Evolutionary conservation across 139 green algal genomes (phyloP), one percentile per base, ranked within the genome.

Genomic region (Prasinococcaceae sp.): DNA sequence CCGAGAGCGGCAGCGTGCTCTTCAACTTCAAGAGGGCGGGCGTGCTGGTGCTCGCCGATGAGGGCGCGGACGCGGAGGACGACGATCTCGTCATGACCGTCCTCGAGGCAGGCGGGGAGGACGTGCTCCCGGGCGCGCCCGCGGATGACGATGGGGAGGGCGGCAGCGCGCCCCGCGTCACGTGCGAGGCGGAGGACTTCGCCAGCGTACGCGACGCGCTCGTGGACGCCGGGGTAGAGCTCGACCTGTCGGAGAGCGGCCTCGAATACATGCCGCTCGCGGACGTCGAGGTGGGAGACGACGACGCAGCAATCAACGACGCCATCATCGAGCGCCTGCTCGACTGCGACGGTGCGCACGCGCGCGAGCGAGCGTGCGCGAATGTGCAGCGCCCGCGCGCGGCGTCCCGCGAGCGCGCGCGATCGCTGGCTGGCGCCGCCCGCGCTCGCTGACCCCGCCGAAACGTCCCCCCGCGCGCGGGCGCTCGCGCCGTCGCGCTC

Each of bases 301-400:
- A 80, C 6, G 55, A 64, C 2, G 78, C 78, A 6, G 67, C 66
- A 6, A 58, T 63, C n/a, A 92, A 87, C 55, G 78, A 92, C 61
- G 55, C 52, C 14, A 56, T 95, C 27, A 43, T 87, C 43, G 86
- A 95, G 23, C 58, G 61, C 32, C 58, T 95, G 39, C 55, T 95
- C 29, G 83, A 83, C n/a, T 63, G 94, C 10, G 87, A 94, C 47
- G 87, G 94, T 47, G 83, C n/a, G n/a, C n/a, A n/a, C n/a, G n/a
- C n/a, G n/a, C n/a, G n/a, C n/a, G n/a, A n/a, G n/a, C n/a, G n/a
- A n/a, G n/a, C n/a, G n/a, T n/a, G n/a, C n/a, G n/a, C n/a, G n/a
- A n/a, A n/a, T n/a, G n/a, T n/a, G n/a, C n/a, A n/a, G n/a, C n/a
- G n/a, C n/a, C n/a, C n/a, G n/a, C n/a, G n/a, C n/a, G n/a, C n/a